Percentiles rank a stretch among this genome's conserved stretches.
Conservation (phyloP, 108 stramenopile genomes). For the Epithemia pelagica region DNA sequence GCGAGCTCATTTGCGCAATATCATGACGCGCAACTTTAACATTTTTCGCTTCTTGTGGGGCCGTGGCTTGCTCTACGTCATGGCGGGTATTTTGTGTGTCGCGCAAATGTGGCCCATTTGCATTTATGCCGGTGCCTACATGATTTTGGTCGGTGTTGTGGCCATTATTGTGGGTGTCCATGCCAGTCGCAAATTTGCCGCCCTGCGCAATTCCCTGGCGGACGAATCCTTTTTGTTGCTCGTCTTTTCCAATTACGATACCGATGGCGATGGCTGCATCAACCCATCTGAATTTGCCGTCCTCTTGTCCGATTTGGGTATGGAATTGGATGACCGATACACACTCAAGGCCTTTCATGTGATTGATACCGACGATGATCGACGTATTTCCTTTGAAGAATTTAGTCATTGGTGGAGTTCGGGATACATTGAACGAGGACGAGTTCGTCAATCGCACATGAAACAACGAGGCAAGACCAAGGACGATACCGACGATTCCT, state of each 20-base stretch:
- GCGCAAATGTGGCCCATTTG: conserved; percentile 21
- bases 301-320: conserved; percentile 31
- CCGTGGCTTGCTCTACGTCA: conserved; percentile 41
- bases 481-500: not conserved
- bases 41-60: conserved; percentile 52
- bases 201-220: conserved; percentile 32
- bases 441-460: not conserved
- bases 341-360: conserved; percentile 33
- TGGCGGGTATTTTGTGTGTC: conserved; percentile 33
- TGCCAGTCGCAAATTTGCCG: conserved; percentile 27
- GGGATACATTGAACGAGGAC: conserved; percentile 17
- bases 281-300: conserved; percentile 30
- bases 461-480: not conserved
- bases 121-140: conserved; percentile 18
- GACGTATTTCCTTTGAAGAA: conserved; percentile 34
- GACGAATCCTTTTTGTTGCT: conserved; percentile 36
- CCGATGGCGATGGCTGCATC: conserved; percentile 33
- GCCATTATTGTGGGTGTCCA: conserved; percentile 31
- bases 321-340: conserved; percentile 48
- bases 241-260: conserved; percentile 33
- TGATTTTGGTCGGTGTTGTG: conserved; percentile 29
- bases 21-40: conserved; percentile 30
- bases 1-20: conserved; percentile 26
- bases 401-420: conserved; percentile 42
- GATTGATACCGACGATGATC: conserved; percentile 29